Conservation (phyloP, 202 grass and related monocot species). For the Bolboschoenoplectus hybrid region DNA sequence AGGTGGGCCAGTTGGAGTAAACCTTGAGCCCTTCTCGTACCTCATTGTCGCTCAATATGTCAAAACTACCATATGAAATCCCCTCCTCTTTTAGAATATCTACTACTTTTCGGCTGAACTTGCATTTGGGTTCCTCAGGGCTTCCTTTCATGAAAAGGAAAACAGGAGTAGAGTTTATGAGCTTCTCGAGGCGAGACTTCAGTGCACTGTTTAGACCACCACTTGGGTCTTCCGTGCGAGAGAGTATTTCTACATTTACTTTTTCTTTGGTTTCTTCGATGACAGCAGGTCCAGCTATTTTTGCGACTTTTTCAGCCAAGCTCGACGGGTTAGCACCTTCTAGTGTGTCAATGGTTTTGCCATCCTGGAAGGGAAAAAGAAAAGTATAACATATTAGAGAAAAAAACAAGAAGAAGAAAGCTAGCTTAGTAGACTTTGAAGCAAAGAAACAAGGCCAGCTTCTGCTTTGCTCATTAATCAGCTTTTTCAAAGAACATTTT, state of each 20-base stretch:
- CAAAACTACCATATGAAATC: slow-evolving; percentile 79
- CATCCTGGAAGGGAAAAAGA: slow-evolving; percentile 58
- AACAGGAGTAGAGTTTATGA: slow-evolving; percentile 77
- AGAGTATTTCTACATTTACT: slow-evolving; percentile 58
- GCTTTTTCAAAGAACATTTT: not conserved
- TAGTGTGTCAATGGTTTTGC: slow-evolving; percentile 77
- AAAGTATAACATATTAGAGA: not conserved
- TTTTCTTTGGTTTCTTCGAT: slow-evolving; percentile 64
- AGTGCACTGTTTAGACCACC: slow-evolving; percentile 39
- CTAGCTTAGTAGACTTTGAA: slow-evolving; percentile 12
- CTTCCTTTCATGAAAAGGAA: slow-evolving; percentile 95
- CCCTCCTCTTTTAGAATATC: slow-evolving; percentile 81
- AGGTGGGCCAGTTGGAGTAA: slow-evolving; percentile 98
- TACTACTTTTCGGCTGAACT: slow-evolving; percentile 85
- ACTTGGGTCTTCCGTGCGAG: slow-evolving; percentile 42
- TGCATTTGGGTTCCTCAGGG: slow-evolving; percentile 81
- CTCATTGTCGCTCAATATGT: slow-evolving; percentile 81
- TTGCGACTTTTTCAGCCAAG: slow-evolving; percentile 86
- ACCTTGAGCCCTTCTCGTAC: slow-evolving; percentile 89
- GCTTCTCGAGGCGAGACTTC: slow-evolving; percentile 65
- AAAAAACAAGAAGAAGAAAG: not conserved
- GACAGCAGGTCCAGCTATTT: slow-evolving; percentile 61
- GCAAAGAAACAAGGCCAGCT: not conserved
- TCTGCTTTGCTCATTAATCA: not conserved
- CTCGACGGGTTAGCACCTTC: slow-evolving; percentile 91